A percentile compares a stretch with the other conserved stretches of the same genome.
Conservation (phyloP, 176 grass and related monocot genomes). For the Juncus effusus region DNA sequence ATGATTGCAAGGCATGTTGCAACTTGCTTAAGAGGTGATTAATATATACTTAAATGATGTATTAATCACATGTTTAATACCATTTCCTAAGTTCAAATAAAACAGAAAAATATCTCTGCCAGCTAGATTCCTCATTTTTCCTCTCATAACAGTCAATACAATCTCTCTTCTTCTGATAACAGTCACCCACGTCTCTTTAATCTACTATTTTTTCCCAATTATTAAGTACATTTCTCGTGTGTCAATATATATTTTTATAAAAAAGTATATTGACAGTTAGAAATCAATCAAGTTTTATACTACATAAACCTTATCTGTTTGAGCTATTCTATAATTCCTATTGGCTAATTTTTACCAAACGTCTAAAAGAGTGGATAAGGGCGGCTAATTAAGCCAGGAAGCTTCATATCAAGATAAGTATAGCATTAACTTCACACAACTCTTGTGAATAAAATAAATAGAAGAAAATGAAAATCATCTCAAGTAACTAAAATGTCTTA, state of each 20-base stretch:
- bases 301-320: too few species aligned
- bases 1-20: too few species aligned
- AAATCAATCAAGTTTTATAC: too few species aligned
- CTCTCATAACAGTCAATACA: background rate
- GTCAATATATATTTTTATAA: too few species aligned
- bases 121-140: background rate
- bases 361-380: background rate
- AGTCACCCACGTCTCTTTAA: too few species aligned
- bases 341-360: too few species aligned
- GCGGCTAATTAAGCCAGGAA: background rate
- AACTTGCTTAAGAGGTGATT: too few species aligned
- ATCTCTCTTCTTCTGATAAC: background rate
- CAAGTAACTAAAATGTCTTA: slow-evolving; percentile 4
- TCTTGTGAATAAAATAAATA: slow-evolving; percentile 1
- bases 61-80: slow-evolving; percentile 14
- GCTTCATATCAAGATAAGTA: background rate
- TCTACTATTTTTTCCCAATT: too few species aligned
- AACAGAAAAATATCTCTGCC: background rate
- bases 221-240: too few species aligned
- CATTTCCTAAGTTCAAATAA: slow-evolving; percentile 4
- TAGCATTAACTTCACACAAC: slow-evolving; percentile 11
- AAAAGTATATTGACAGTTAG: too few species aligned
- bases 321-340: too few species aligned
- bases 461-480: slow-evolving; percentile 3
- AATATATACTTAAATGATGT: too few species aligned